Percentiles rank a stretch among this genome's conserved stretches.
phyloP scores from a whole-genome alignment of 805 yeast species.

The Diddensiella caesifluorescens region DNA sequence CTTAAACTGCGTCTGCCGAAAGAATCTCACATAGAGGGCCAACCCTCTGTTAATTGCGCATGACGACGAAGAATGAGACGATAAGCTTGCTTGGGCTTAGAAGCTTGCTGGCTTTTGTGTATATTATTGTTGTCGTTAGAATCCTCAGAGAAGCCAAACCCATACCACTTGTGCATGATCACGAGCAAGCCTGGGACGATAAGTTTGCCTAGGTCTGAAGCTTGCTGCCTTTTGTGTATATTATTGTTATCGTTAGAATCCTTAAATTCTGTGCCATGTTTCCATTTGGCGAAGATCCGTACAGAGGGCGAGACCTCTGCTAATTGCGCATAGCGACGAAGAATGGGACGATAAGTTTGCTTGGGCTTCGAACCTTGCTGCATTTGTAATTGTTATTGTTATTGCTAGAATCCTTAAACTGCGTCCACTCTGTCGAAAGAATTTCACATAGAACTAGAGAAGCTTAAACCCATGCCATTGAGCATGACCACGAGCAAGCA shows the following conservation, averaged over 20 bases:
- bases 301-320: conserved; percentile 38
- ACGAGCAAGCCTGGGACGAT: conserved; percentile 61
- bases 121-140: conserved; percentile 80
- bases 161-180: conserved; percentile 34
- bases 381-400: too few species aligned
- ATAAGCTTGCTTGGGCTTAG: conserved; percentile 81
- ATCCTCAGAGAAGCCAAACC: conserved; percentile 46
- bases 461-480: conserved; percentile 37
- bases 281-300: conserved; percentile 68
- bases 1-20: too few species aligned
- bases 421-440: background rate
- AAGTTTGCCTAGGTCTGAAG: conserved; percentile 84
- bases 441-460: too few species aligned
- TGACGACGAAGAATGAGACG: conserved; percentile 58
- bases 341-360: conserved; percentile 77
- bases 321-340: conserved; percentile 44
- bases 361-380: too few species aligned
- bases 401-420: conserved; percentile 56
- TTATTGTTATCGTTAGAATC: too few species aligned
- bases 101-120: too few species aligned
- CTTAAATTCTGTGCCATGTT: too few species aligned
- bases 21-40: conserved; percentile 54
- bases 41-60: conserved; percentile 36
- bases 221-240: too few species aligned
- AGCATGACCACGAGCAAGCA: conserved; percentile 46